A percentile compares a stretch with the other conserved stretches of the same genome.
These are phyloP conservation scores for Russula ochroleuca DNA, from an alignment of 768 basidiomycete species.

Conservation along the genomic window DNA sequence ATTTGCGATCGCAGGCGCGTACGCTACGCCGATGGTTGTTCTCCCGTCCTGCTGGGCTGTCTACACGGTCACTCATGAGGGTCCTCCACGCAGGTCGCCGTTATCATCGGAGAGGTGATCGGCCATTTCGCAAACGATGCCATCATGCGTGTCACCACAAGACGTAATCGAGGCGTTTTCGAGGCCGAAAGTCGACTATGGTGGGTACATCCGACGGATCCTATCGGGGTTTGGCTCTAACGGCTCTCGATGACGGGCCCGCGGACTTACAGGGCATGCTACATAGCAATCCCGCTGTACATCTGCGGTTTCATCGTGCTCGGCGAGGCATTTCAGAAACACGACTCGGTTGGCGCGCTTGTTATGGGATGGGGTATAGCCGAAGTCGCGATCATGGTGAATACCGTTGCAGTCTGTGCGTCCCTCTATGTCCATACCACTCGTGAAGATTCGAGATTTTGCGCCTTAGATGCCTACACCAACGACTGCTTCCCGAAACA, in stretches of 20 bases:
- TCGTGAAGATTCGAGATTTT: constrained; percentile 24
- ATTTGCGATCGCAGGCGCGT: constrained; percentile 49
- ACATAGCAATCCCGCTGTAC: constrained; percentile 56
- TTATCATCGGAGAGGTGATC: constrained; percentile 48
- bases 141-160: constrained; percentile 43
- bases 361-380: constrained; percentile 68
- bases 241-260: neutral
- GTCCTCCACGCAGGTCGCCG: constrained; percentile 38
- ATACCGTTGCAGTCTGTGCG: constrained; percentile 57
- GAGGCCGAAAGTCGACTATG: constrained; percentile 56
- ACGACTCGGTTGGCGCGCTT: constrained; percentile 48
- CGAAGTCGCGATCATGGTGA: constrained; percentile 52
- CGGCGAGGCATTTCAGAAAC: constrained; percentile 52
- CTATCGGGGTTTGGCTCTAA: neutral
- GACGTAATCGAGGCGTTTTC: constrained; percentile 49
- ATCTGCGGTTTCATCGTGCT: constrained; percentile 57
- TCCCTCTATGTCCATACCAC: constrained; percentile 28
- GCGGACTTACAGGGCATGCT: constrained; percentile 46
- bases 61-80: neutral
- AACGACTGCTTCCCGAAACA: constrained; percentile 48
- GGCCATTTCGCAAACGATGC: constrained; percentile 51
- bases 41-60: neutral
- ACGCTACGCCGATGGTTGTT: constrained; percentile 53
- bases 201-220: constrained; percentile 33
- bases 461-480: constrained; percentile 42